These are phyloP conservation scores for Verticillium longisporum DNA, from an alignment of 2,329 filamentous ascomycete genomes.

Conservation along the genomic window DNA sequence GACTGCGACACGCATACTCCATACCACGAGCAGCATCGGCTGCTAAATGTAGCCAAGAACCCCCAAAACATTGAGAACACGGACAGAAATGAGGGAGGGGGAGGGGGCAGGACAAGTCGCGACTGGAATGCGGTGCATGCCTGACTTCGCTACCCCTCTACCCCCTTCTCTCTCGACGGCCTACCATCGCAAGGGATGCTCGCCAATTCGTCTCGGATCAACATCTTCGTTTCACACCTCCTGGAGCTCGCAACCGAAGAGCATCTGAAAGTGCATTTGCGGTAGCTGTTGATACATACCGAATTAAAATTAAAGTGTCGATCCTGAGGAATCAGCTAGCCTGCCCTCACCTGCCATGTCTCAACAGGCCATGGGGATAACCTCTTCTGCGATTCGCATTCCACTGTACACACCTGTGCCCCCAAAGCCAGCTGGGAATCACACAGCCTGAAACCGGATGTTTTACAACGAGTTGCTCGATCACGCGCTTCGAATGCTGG, in stretches of 20 bases:
- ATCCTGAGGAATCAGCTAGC: neutral
- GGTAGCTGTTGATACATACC: neutral
- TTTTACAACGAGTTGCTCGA: neutral
- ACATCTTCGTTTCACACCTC: neutral
- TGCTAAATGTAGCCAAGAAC: neutral
- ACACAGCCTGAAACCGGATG: neutral
- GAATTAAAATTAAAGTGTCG: neutral
- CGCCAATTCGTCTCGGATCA: neutral
- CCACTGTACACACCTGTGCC: neutral
- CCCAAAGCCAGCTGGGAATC: neutral
- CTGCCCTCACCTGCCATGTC: neutral
- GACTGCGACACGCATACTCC: neutral
- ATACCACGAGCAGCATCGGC: neutral
- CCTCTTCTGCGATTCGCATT: neutral
- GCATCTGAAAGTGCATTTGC: neutral
- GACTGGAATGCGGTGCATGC: neutral
- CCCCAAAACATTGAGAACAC: neutral
- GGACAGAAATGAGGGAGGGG: neutral
- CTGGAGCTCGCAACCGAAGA: too few relatives aligned
- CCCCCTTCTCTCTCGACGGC: neutral
- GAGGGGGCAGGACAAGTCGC: neutral
- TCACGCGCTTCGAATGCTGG: constrained; percentile 30
- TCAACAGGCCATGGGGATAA: neutral
- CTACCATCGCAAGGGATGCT: neutral
- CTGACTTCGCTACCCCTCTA: neutral